Percentiles rank a stretch among this genome's conserved stretches.
These are phyloP conservation scores for Chaetomiaceae sp. DNA, from an alignment of 2,329 filamentous ascomycete species.

Conservation along the genomic window DNA sequence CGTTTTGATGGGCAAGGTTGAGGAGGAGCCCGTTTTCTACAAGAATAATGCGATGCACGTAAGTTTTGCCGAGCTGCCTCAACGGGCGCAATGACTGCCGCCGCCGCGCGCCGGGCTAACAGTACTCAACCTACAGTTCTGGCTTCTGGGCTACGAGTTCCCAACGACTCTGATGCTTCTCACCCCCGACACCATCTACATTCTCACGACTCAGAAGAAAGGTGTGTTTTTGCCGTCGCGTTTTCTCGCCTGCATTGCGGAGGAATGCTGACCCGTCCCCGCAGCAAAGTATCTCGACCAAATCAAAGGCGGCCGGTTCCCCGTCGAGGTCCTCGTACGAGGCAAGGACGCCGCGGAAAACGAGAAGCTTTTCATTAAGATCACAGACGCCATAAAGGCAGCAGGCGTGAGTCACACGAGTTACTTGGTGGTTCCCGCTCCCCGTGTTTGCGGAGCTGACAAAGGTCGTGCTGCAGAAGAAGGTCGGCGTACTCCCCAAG, in stretches of 20 bases:
- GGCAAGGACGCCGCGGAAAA: conserved; percentile 91
- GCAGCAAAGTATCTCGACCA: conserved; percentile 87
- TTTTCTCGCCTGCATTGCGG: neutral
- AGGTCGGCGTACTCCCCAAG: conserved; percentile 80
- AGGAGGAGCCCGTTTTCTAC: conserved; percentile 68
- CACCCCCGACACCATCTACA: conserved; percentile 79
- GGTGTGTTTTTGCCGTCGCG: conserved; percentile 43
- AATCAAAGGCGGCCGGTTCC: conserved; percentile 85
- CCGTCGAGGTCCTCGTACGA: conserved; percentile 84
- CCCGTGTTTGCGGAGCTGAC: conserved; percentile 17
- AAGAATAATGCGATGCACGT: conserved; percentile 98
- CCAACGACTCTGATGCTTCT: conserved; percentile 92
- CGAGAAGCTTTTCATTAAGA: conserved; percentile 79
- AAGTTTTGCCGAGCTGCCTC: conserved; percentile 40
- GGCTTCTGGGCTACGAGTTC: conserved; percentile 97
- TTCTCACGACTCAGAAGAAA: conserved; percentile 96
- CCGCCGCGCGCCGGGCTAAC: conserved; percentile 12
- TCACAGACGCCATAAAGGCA: conserved; percentile 78
- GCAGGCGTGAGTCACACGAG: conserved; percentile 61
- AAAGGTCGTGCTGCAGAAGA: conserved; percentile 53
- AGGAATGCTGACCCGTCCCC: conserved; percentile 26
- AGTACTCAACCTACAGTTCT: conserved; percentile 58
- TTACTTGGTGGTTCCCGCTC: neutral
- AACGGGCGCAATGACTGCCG: neutral
- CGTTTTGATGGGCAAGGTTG: conserved; percentile 90